Percentiles rank a stretch among this genome's conserved stretches.
Evolutionary conservation across 78 protist genomes (phyloP).

Genomic region (Bigelowiella natans): DNA sequence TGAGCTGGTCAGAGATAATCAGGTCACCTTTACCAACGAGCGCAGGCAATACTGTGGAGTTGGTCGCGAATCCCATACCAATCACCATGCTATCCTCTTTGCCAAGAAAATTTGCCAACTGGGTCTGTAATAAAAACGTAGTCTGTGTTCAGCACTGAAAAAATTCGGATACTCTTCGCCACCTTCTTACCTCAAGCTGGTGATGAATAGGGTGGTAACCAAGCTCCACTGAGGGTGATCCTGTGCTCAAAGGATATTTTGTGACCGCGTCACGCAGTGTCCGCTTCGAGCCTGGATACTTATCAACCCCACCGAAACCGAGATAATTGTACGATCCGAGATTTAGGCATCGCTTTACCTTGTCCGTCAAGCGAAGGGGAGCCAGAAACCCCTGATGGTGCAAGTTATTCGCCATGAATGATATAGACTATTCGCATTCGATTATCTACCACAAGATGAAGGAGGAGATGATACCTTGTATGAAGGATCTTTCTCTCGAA

Average conservation of each 20-base stretch:
- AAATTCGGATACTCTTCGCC: too few relatives aligned
- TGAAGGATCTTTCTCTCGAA: neutral
- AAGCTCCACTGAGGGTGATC: neutral
- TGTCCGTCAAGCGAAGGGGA: neutral
- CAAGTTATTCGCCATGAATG: neutral
- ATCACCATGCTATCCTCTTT: slow-evolving; percentile 63
- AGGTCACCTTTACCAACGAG: slow-evolving; percentile 67
- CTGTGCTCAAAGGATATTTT: neutral
- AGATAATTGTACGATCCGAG: slow-evolving; percentile 92
- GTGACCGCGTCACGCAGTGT: neutral
- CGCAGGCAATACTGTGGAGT: slow-evolving; percentile 78
- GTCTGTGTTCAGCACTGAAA: too few relatives aligned
- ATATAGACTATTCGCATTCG: neutral
- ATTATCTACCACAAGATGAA: too few relatives aligned
- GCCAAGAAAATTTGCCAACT: slow-evolving; percentile 77
- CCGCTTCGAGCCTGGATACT: neutral
- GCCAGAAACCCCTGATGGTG: neutral
- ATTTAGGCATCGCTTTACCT: slow-evolving; percentile 52
- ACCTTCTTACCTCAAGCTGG: neutral
- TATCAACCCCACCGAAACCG: slow-evolving; percentile 64
- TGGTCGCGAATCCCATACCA: slow-evolving; percentile 98
- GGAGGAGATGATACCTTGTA: neutral
- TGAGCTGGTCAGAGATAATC: slow-evolving; percentile 61
- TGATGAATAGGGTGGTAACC: neutral
- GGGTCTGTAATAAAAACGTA: too few relatives aligned